These are phyloP conservation scores for Trametes villosa DNA, from an alignment of 768 basidiomycete species.

Conservation along the genomic window DNA sequence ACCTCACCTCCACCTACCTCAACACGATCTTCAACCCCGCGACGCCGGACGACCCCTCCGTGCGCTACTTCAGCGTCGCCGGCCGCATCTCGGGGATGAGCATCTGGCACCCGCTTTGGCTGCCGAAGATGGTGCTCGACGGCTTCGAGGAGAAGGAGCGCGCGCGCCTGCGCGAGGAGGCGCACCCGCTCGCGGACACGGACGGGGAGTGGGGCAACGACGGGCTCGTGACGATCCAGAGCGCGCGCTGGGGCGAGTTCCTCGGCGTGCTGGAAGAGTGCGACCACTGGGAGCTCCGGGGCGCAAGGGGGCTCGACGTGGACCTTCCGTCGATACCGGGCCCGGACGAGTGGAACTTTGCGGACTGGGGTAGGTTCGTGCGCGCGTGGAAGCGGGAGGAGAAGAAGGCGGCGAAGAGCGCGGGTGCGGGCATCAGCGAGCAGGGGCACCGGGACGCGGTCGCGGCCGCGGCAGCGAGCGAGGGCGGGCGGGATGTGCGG, in stretches of 20 bases:
- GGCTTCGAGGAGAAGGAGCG: constrained; percentile 71
- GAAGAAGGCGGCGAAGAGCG: constrained; percentile 44
- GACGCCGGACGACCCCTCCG: constrained; percentile 76
- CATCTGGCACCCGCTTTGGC: constrained; percentile 95
- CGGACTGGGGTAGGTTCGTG: constrained; percentile 67
- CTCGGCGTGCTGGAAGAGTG: constrained; percentile 86
- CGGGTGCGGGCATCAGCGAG: constrained; percentile 38
- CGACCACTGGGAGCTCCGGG: constrained; percentile 97
- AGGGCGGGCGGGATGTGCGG: background rate
- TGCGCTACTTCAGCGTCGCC: constrained; percentile 92
- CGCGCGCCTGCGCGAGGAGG: constrained; percentile 44
- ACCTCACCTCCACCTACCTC: constrained; percentile 85
- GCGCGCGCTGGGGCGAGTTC: constrained; percentile 96
- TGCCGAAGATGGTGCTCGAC: constrained; percentile 93
- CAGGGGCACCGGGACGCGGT: constrained; percentile 12
- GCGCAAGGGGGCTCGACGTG: constrained; percentile 78
- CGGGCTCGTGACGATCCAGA: constrained; percentile 88
- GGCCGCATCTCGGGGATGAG: constrained; percentile 68
- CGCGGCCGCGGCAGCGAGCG: constrained; percentile 2
- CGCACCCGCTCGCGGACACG: constrained; percentile 49
- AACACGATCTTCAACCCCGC: constrained; percentile 80
- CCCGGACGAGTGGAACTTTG: constrained; percentile 50
- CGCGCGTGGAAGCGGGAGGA: constrained; percentile 64
- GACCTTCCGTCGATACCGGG: constrained; percentile 56
- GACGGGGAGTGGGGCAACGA: constrained; percentile 83